Evolutionary conservation across 73 alveolate genomes (phyloP).

Genomic region (Paramecium pentaurelia): DNA sequence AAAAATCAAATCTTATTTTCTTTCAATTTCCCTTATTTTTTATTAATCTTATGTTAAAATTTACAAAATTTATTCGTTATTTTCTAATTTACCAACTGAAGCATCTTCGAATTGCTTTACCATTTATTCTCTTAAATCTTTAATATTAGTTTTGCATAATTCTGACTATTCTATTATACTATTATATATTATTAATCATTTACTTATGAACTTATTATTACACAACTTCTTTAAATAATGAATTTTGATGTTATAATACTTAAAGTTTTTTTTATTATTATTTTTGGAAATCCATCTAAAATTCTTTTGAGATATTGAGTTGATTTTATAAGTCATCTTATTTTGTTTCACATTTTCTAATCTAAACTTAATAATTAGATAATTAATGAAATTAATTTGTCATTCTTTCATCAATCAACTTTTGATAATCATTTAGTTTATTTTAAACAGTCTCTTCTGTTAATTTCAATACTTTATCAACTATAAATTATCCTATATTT

Average conservation of each 20-base stretch:
- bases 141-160: neutral
- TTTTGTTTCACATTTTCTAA: neutral
- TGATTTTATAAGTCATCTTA: neutral
- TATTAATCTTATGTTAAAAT: neutral
- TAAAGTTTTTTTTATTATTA: neutral
- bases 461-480: neutral
- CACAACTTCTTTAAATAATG: neutral
- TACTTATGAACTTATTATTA: neutral
- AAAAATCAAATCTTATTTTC: neutral
- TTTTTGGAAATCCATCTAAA: neutral
- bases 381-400: neutral
- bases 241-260: neutral
- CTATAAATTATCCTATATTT: neutral
- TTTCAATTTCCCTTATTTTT: neutral
- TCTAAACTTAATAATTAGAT: neutral
- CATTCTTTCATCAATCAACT: conserved; percentile 18
- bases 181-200: neutral
- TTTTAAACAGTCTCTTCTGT: neutral
- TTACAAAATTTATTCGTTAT: neutral
- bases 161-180: neutral
- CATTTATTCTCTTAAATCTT: neutral
- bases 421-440: neutral
- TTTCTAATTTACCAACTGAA: neutral
- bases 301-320: neutral
- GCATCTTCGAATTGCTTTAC: neutral